These are phyloP conservation scores for Sugiyamaella japonica DNA, from an alignment of 1,139 yeast species.

Conservation along the genomic window DNA sequence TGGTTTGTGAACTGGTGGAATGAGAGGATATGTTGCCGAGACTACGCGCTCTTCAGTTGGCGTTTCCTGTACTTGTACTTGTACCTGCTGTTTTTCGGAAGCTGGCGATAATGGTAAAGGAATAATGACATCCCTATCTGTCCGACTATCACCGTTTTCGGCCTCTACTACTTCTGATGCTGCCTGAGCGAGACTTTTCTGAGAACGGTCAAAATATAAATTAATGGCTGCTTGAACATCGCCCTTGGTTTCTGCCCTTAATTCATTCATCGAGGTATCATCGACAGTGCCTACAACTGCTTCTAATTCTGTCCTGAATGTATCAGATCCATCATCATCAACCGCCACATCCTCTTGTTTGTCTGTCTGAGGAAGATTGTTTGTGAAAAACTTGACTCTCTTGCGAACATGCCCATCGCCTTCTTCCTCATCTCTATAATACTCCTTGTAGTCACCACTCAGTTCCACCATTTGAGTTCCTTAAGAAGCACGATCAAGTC, in stretches of 20 bases:
- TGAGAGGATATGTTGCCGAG: neutral
- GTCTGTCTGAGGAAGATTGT: neutral
- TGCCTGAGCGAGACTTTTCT: neutral
- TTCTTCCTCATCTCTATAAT: conserved; percentile 3
- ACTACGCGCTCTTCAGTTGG: neutral
- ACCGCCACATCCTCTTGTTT: neutral
- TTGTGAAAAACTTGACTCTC: conserved; percentile 12
- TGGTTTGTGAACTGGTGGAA: conserved; percentile 6
- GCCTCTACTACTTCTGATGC: neutral
- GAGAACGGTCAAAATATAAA: conserved; percentile 31
- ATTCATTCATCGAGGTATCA: conserved; percentile 21
- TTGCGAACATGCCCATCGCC: conserved; percentile 3
- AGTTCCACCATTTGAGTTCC: neutral
- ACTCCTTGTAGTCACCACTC: conserved; percentile 8
- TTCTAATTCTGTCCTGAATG: conserved; percentile 24
- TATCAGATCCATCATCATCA: neutral
- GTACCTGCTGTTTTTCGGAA: neutral
- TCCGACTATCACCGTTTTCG: neutral
- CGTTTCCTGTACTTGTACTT: neutral
- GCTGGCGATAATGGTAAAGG: no score
- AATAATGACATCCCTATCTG: no score
- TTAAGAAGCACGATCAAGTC: neutral
- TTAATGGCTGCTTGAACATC: conserved; percentile 37
- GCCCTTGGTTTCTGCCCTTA: conserved; percentile 31
- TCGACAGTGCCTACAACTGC: conserved; percentile 33